Evolutionary conservation across 2,329 filamentous ascomycete species (phyloP), one percentile per base, ranked within the genome.

Genomic region (Triangularia verruculosa): DNA sequence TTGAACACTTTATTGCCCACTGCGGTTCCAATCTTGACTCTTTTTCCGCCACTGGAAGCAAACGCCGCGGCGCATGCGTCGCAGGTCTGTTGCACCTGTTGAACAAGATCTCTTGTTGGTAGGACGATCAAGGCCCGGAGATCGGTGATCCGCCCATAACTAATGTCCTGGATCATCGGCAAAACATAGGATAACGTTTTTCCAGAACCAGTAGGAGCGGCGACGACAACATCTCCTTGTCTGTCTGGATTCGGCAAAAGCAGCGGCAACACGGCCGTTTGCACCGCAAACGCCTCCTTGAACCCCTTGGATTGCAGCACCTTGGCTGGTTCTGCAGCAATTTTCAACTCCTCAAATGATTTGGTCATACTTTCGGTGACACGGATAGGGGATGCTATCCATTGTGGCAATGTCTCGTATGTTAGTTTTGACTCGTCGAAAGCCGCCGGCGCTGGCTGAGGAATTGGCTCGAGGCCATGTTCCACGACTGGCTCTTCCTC

Each of bases 141-240:
- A 61, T 85, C 85, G 0, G 89, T 90, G 11, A 87, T 82, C 22
- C 79, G 78, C 13, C 84, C 83, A 30, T 84, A 80, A 68, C 89
- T 88, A 57, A 99, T 79, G 58, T 89, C 88, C 54, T 92, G 86
- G 3, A 96, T 84, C 64, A 99, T 87, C 0, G 95, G 95, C 2
- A 99, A 79, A 0, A 94, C 86, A 72, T 99, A 99, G 0, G 94
- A 90, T 15, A 99, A 77, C 0, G 95, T 99, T 74, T 99, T 99
- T 62, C 95, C 95, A 0, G 95, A 98, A 8, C 95, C 95, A 0
- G 95, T 99, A 1, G 94, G 91, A 0, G 96, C 95, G 7, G 93
- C 95, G 2, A 99, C 89, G 53, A 96, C 89, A 4, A 99, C 77
- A 74, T 99, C 95, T 4, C 92, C 90, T 1, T 84, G 78, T 34